A percentile compares a stretch with the other conserved stretches of the same genome.
Conservation (phyloP, 306 rosid genomes). For the Astragalus membranaceus region DNA sequence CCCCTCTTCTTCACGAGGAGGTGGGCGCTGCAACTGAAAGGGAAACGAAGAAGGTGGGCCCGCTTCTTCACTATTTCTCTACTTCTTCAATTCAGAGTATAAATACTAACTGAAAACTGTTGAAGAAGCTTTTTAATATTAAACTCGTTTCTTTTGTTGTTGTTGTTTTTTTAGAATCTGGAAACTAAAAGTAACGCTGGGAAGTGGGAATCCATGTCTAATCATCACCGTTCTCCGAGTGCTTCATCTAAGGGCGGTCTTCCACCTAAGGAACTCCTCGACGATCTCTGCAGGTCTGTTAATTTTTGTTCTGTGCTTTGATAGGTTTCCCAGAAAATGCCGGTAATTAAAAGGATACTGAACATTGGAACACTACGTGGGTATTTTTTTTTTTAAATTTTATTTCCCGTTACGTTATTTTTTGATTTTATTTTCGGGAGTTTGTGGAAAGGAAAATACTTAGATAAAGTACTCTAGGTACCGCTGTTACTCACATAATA, state of each 20-base stretch:
- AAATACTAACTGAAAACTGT: not conserved
- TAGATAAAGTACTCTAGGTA: too few relatives aligned
- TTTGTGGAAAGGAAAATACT: too few relatives aligned
- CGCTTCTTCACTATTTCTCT: too few relatives aligned
- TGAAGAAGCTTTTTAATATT: not conserved
- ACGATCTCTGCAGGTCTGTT: constrained; percentile 81
- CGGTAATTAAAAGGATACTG: not conserved
- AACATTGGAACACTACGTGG: not conserved
- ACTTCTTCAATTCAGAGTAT: not conserved
- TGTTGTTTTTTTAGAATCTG: constrained; percentile 18
- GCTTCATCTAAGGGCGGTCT: constrained; percentile 65
- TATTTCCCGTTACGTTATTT: too few relatives aligned
- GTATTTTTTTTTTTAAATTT: too few relatives aligned
- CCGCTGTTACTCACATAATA: too few relatives aligned
- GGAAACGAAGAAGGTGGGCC: too few relatives aligned
- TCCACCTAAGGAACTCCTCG: constrained; percentile 89
- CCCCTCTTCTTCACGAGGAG: too few relatives aligned
- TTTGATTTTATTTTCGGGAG: too few relatives aligned
- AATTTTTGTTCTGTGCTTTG: not conserved
- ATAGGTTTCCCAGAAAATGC: constrained; percentile 13
- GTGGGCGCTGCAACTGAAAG: too few relatives aligned
- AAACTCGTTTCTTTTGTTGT: not conserved
- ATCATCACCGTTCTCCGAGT: constrained; percentile 53
- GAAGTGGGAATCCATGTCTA: constrained; percentile 43
- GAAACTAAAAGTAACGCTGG: not conserved